Conservation (phyloP, 1,139 yeast species). For the Hemisphaericaspora subhashii region DNA sequence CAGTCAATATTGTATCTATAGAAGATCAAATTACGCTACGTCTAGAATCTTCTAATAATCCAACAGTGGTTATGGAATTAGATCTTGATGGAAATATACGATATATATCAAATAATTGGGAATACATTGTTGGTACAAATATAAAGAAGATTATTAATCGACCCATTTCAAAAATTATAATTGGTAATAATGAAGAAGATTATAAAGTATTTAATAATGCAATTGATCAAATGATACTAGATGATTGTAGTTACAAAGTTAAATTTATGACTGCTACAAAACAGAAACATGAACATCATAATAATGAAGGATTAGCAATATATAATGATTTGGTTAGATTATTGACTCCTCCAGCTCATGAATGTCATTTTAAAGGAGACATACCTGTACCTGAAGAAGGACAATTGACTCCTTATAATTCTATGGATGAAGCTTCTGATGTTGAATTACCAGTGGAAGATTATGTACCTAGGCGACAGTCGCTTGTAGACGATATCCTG, state of each 20-base stretch:
- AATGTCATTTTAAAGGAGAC: slow-evolving; percentile 2
- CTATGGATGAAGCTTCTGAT: slow-evolving; percentile 13
- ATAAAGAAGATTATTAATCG: slow-evolving; percentile 52
- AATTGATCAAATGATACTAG: slow-evolving; percentile 65
- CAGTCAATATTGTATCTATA: slow-evolving; percentile 12
- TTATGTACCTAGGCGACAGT: slow-evolving; percentile 6
- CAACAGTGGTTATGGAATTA: slow-evolving; percentile 83
- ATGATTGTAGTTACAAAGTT: slow-evolving; percentile 77
- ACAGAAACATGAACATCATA: neutral
- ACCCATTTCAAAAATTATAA: slow-evolving; percentile 64
- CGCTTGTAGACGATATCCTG: neutral
- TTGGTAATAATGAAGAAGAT: slow-evolving; percentile 66
- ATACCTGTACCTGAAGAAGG: slow-evolving; percentile 12
- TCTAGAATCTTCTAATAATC: slow-evolving; percentile 64
- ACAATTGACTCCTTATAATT: slow-evolving; percentile 31
- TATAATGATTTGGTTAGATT: slow-evolving; percentile 5
- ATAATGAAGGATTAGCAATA: slow-evolving; percentile 1
- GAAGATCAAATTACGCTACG: slow-evolving; percentile 49
- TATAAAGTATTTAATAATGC: slow-evolving; percentile 69
- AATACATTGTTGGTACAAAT: slow-evolving; percentile 65
- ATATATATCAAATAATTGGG: slow-evolving; percentile 78
- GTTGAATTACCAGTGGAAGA: slow-evolving; percentile 9
- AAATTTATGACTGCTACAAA: slow-evolving; percentile 60
- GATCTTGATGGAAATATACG: slow-evolving; percentile 77
- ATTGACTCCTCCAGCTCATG: slow-evolving; percentile 1